Conservation (phyloP, 176 grass and related monocot species). For the Phyllostachys edulis region DNA sequence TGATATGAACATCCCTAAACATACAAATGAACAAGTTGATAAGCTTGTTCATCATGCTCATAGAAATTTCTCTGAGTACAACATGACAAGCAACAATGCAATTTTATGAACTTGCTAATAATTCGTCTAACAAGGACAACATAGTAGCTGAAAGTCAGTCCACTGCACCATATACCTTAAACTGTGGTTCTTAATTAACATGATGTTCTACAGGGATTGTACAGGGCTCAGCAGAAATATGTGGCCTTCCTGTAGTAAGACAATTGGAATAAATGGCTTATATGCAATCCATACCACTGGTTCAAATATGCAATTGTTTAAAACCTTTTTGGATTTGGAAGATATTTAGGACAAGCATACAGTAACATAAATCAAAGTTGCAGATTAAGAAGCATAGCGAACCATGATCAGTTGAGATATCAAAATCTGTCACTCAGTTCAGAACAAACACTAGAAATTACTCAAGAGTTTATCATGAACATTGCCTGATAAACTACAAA, state of each 20-base stretch:
- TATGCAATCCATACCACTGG: background rate
- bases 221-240: background rate
- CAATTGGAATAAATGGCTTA: background rate
- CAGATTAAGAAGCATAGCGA: constrained; percentile 5
- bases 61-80: background rate
- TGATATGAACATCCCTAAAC: constrained; percentile 42
- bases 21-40: constrained; percentile 19
- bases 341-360: background rate
- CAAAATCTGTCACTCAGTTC: background rate
- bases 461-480: background rate
- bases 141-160: background rate
- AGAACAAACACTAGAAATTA: background rate
- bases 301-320: constrained; percentile 9
- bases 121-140: background rate
- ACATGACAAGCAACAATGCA: background rate
- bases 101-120: background rate
- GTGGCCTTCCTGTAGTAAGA: background rate
- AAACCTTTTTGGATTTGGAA: background rate
- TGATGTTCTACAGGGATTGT: background rate
- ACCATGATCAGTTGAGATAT: background rate
- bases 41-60: background rate
- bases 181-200: constrained; percentile 8
- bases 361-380: background rate
- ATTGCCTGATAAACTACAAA: constrained; percentile 26
- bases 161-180: constrained; percentile 10